Percentiles rank a stretch among this genome's conserved stretches.
phyloP scores from a whole-genome alignment of 1,284 basidiomycete species.

The Microbotryum lychnidis-dioicae region DNA sequence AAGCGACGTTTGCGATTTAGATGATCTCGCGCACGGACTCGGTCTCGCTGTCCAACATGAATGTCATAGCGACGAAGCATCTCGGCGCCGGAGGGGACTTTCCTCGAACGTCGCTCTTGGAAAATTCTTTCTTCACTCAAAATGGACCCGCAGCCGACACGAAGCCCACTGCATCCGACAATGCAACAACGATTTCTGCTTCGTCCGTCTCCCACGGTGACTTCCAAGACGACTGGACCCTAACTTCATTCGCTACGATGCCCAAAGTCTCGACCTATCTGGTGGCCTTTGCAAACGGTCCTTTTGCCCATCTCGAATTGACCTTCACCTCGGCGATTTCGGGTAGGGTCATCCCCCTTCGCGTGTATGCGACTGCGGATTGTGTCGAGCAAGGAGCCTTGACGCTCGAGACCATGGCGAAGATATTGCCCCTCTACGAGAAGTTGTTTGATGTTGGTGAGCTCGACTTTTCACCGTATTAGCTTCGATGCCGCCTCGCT shows the following conservation, averaged over 20 bases:
- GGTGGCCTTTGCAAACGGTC: conserved; percentile 80
- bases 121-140: too few relatives aligned
- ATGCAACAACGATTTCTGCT: too few relatives aligned
- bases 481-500: too few relatives aligned
- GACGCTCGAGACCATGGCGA: conserved; percentile 79
- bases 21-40: conserved; percentile 66
- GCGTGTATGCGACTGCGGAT: conserved; percentile 69
- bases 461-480: too few relatives aligned
- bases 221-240: conserved; percentile 31
- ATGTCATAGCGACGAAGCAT: conserved; percentile 46
- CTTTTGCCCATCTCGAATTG: conserved; percentile 43
- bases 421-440: conserved; percentile 86
- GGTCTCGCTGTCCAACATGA: conserved; percentile 71
- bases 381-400: conserved; percentile 59
- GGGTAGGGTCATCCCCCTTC: conserved; percentile 69
- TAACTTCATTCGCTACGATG: conserved; percentile 38
- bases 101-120: background rate
- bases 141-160: too few relatives aligned
- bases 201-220: too few relatives aligned
- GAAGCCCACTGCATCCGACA: too few relatives aligned
- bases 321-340: conserved; percentile 74
- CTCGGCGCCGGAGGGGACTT: conserved; percentile 3
- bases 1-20: conserved; percentile 74
- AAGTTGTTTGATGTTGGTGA: conserved; percentile 38
- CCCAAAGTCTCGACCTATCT: conserved; percentile 81